Evolutionary conservation across 306 rosid genomes (phyloP), one percentile per base, ranked within the genome.

Genomic region (Erythrophleum fordii): DNA sequence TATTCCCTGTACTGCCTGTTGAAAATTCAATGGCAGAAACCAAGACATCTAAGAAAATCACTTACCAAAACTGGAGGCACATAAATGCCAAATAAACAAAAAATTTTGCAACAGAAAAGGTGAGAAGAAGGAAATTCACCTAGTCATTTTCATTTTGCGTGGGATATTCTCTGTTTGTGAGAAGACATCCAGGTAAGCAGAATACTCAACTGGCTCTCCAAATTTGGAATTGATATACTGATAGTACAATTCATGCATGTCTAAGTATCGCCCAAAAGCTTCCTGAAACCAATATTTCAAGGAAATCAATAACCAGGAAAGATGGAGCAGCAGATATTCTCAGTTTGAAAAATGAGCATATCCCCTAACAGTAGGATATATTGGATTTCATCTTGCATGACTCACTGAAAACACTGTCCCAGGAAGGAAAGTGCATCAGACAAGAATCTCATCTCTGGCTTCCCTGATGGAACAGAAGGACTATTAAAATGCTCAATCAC

Each of bases 191-290:
- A 95, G 90, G 84, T 90, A 95, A 74, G 94, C 81, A 75, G 99
- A 89, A 81, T 95, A 95, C 83, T 95, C 99, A 2, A 90, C 85
- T n/a, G 97, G 93, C 82, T 95, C 93, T 29, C 99, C 99, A 85
- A 95, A 95, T 79, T 93, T 95, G 13, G 97, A 93, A 91, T 95
- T 95, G 80, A 91, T 79, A 80, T 84, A 95, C 74, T 83, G 92
- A 76, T 95, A 72, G 81, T 90, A 93, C 59, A 95, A 70, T 69
- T 90, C 99, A 76, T 95, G 97, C 92, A 95, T 20, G 85, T 95
- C 99, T 26, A 95, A 84, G 85, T 95, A 93, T 58, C 97, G 89
- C 77, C 99, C 99, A 65, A 71, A 72, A 66, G 96, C 94, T 93
- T 95, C 99, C 99, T 95, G 87, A 68, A 89, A 85, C 31, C 58